phyloP scores from a whole-genome alignment of 331 rosid species.

The Ulmus americana region DNA sequence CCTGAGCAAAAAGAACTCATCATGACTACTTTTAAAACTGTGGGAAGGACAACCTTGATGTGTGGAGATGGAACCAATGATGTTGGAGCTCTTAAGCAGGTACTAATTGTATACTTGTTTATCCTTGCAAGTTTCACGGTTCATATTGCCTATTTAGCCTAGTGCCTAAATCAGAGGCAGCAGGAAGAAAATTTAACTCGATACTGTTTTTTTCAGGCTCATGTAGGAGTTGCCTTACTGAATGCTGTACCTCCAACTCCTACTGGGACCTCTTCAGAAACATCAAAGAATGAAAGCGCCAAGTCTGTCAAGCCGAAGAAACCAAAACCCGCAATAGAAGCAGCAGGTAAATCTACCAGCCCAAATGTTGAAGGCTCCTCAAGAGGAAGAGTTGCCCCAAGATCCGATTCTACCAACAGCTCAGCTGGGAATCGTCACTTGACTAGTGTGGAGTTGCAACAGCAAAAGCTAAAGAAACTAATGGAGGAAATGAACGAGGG shows the following conservation, averaged over 20 bases:
- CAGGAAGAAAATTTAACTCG: not conserved
- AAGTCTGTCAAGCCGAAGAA: conserved; percentile 66
- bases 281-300: conserved; percentile 50
- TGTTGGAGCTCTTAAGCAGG: conserved; percentile 99
- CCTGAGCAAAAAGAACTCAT: conserved; percentile 98
- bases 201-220: conserved; percentile 58
- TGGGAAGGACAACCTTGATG: conserved; percentile 90
- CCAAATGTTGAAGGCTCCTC: conserved; percentile 65
- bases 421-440: conserved; percentile 51
- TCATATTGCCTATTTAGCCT: not conserved
- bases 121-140: not conserved
- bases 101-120: conserved; percentile 15
- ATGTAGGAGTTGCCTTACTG: conserved; percentile 89
- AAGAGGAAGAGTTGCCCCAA: conserved; percentile 42
- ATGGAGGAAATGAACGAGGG: conserved; percentile 93
- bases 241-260: conserved; percentile 73
- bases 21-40: conserved; percentile 88
- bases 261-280: conserved; percentile 43
- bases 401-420: conserved; percentile 39
- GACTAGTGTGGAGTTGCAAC: conserved; percentile 61
- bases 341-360: conserved; percentile 43
- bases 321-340: conserved; percentile 46
- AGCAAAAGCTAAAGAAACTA: conserved; percentile 79
- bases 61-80: conserved; percentile 99
- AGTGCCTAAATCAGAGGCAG: conserved; percentile 19